Percentiles rank a stretch among this genome's conserved stretches.
Conservation (phyloP, 2,329 filamentous ascomycete genomes). For the Trichoderma asperellum region DNA sequence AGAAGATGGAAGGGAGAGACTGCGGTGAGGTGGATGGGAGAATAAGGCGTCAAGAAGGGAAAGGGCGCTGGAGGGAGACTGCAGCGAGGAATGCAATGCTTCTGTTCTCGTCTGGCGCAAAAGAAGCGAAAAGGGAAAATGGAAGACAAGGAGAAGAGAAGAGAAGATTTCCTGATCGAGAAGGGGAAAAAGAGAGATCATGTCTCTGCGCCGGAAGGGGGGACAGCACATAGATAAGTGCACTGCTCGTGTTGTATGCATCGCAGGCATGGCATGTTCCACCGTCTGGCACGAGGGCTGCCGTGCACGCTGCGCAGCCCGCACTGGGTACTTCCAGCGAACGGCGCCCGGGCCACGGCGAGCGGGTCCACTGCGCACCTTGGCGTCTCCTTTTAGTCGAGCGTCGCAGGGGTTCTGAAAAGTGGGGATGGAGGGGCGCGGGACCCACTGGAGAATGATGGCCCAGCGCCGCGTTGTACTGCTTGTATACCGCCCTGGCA, state of each 20-base stretch:
- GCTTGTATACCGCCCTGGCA: not conserved
- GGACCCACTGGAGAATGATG: not conserved
- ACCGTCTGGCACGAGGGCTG: constrained; percentile 24
- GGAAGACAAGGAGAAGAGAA: not conserved
- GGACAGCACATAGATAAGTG: constrained; percentile 18
- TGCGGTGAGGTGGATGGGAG: not conserved
- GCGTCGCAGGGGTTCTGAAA: constrained; percentile 15
- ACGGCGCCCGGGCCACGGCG: constrained; percentile 23
- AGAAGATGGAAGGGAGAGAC: constrained; percentile 21
- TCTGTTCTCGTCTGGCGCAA: constrained; percentile 20
- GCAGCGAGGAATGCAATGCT: constrained; percentile 22
- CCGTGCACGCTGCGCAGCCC: not conserved
- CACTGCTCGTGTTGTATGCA: not conserved
- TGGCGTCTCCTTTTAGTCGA: constrained; percentile 6
- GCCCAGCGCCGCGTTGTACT: not conserved
- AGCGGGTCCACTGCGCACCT: constrained; percentile 9
- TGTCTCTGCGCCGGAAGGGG: constrained; percentile 5
- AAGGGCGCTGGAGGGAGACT: constrained; percentile 24
- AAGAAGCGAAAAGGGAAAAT: not conserved
- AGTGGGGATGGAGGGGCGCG: not conserved
- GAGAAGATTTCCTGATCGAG: not conserved
- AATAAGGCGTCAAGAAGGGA: constrained; percentile 24
- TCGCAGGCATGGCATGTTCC: constrained; percentile 29
- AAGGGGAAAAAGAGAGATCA: not conserved
- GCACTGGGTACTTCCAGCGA: constrained; percentile 27